Base-by-base conservation (phyloP, 306 rosid species). In the Carpinus viminea region DNA sequence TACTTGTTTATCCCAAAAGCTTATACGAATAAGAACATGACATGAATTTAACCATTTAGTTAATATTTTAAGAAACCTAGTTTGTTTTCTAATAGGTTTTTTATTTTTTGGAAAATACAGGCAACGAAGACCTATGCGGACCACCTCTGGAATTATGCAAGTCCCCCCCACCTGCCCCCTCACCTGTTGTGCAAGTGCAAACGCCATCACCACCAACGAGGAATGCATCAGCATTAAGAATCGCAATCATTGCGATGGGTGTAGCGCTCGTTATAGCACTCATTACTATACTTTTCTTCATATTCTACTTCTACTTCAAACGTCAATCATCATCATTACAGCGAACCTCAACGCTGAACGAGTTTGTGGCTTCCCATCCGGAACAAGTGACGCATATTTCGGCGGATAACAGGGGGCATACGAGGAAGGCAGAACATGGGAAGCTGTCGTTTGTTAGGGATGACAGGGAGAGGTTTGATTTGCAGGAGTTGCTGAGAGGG, bases 401-500 rank as follows among this genome's bases (percentile, higher is more conserved):
- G 12, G 15, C 78, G 6, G 73, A 26, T 38, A 79, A 36, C 1
- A 60, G 17, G n/a, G 59, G 70, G 10, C 75, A 51, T 75, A 64
- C 89, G 43, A 89, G 54, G 84, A 90, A 62, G 60, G 87, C 45
- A 5, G 95, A 88, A 18, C 85, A 78, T 4, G 91, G 91, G 16
- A 95, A 89, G 71, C 68, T 96, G 75, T 70, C 81, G 20, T 93
- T 96, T 57, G 68, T 93, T 4, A 86, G 86, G 81, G 84, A 88
- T 0, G 90, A 85, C n/a, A 46, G 85, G 3, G 72, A 74, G 47
- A 84, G n/a, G 62, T 96, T 93, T 76, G 97, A 86, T 75, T 77
- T 96, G 60, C 93, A 90, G 5, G 99, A 96, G 76, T 79, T 96
- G 73, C 83, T 96, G 0, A 83, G 60, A 74, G 91, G 98, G 10